Evolutionary conservation across 345 rosid species (phyloP), one percentile per base, ranked within the genome.

Genomic region (Limnanthes douglasii): DNA sequence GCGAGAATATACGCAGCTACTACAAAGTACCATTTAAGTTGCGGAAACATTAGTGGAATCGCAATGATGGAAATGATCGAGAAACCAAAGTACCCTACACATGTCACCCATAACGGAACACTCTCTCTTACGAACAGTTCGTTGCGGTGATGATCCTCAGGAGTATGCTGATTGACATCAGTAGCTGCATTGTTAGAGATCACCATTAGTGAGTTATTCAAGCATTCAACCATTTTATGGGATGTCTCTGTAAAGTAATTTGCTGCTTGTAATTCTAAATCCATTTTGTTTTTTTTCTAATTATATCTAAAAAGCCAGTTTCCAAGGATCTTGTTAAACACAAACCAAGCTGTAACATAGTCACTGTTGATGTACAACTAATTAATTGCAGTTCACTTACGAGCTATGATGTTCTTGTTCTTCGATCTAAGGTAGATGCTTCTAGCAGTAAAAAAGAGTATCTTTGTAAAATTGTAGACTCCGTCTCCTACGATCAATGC

Each of bases 401-500:
- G 9, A 50, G 62, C 52, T 53, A 32, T 66, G 21, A 20, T 41
- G 27, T 43, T 57, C 23, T 34, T 53, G 32, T 30, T 57, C 45
- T 54, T 79, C 26, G 21, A 15, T 50, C 57, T 55, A 42, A 59
- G 31, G 13, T 26, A 56, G 41, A 90, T 56, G 47, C 32, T 77
- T 44, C 40, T 38, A 16, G 70, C 77, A 21, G 79, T 77, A 51
- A 64, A 68, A 39, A 43, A 42, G 8, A 88, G 62, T 51, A 76
- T 79, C 60, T 83, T 88, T 26, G 75, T 47, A 58, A 88, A 88
- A 55, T 83, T 75, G 73, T 88, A 83, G 37, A 88, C 71, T 2
- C 97, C 97, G 36, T 88, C 97, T 24, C 95, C 95, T 4, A 88
- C 69, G 38, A 88, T 78, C 42, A 78, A 45, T 34, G 95, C 65